Percentiles rank a stretch among this genome's conserved stretches.
These are phyloP conservation scores for Chalciporus piperatus DNA, from an alignment of 768 basidiomycete species.

Conservation along the genomic window DNA sequence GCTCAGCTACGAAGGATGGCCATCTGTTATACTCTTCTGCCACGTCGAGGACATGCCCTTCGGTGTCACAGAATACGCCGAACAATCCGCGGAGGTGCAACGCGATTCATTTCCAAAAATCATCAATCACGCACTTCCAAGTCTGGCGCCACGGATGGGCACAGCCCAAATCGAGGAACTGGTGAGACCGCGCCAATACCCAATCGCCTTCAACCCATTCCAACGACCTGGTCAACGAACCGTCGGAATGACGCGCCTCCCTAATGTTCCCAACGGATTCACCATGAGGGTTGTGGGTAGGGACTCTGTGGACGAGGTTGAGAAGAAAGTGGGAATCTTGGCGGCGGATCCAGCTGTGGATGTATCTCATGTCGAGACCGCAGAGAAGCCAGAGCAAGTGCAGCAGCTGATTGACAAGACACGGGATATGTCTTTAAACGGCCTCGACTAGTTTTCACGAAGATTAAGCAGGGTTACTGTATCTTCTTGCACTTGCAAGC, in stretches of 20 bases:
- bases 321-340: neutral
- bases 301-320: conserved; percentile 5
- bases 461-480: neutral
- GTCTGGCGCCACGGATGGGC: conserved; percentile 22
- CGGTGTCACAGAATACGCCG: conserved; percentile 37
- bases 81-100: conserved; percentile 34
- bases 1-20: conserved; percentile 37
- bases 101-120: conserved; percentile 30
- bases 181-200: conserved; percentile 26
- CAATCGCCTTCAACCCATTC: conserved; percentile 32
- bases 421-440: conserved; percentile 23
- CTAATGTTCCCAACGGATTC: conserved; percentile 33
- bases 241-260: conserved; percentile 24
- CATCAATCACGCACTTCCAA: conserved; percentile 24
- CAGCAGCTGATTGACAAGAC: conserved; percentile 13
- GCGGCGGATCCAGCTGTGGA: neutral
- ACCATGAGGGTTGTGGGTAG: conserved; percentile 27
- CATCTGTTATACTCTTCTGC: conserved; percentile 33
- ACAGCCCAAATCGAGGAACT: conserved; percentile 22
- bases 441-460: conserved; percentile 21
- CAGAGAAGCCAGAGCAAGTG: conserved; percentile 1
- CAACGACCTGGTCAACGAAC: conserved; percentile 32
- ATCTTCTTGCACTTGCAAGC: neutral
- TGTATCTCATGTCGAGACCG: neutral
- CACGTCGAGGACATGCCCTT: conserved; percentile 28